These are phyloP conservation scores for Pterocarpus santalinus DNA, from an alignment of 306 rosid species.

Conservation along the genomic window DNA sequence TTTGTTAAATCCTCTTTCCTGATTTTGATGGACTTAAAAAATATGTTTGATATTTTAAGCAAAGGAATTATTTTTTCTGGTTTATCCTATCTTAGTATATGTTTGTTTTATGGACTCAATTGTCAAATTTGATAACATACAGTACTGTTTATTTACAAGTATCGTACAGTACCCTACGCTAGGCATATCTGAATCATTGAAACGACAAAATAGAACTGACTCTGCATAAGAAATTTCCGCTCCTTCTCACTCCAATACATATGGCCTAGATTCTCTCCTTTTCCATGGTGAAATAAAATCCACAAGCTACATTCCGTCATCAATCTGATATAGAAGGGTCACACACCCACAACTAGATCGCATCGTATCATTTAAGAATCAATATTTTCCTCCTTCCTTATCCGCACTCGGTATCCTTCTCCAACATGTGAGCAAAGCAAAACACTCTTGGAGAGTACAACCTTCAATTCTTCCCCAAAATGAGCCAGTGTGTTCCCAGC, in stretches of 20 bases:
- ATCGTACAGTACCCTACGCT: not conserved
- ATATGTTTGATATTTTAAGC: no score
- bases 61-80: no score
- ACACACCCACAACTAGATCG: constrained; percentile 27
- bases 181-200: constrained; percentile 14
- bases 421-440: constrained; percentile 1
- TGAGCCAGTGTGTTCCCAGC: constrained; percentile 94
- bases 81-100: no score
- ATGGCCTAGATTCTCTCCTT: constrained; percentile 58
- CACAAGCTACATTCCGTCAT: constrained; percentile 44
- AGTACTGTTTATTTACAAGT: not conserved
- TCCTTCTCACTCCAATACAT: constrained; percentile 35
- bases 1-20: no score
- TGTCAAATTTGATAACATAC: no score
- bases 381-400: not conserved
- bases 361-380: constrained; percentile 8
- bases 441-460: not conserved
- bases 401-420: not conserved
- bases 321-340: not conserved
- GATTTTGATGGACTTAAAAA: no score
- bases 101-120: no score
- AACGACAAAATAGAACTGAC: constrained; percentile 44
- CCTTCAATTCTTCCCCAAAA: constrained; percentile 40
- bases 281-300: constrained; percentile 40
- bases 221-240: constrained; percentile 28